Evolutionary conservation across 2,329 filamentous ascomycete genomes (phyloP).

Genomic region (Zymoseptoria crescenta): DNA sequence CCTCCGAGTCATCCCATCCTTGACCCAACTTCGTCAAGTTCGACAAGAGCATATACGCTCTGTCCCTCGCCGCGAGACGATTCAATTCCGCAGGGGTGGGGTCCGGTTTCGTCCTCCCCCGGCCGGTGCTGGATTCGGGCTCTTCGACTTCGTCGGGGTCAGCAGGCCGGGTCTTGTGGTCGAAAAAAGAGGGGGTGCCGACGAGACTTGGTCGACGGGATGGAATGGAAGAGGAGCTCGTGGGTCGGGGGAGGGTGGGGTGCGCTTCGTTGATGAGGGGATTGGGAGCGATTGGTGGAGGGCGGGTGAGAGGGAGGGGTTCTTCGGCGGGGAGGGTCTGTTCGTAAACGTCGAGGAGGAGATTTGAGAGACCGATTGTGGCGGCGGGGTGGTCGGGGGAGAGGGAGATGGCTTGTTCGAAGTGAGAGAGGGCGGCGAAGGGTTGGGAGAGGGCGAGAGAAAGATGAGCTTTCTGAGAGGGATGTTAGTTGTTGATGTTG

Average conservation of each 20-base stretch:
- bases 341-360: conserved; percentile 78
- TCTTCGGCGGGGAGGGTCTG: conserved; percentile 54
- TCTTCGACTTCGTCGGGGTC: not conserved
- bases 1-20: conserved; percentile 87
- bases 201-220: conserved; percentile 9
- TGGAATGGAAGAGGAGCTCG: conserved; percentile 10
- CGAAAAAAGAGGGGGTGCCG: not conserved
- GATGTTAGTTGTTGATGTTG: conserved; percentile 15
- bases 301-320: conserved; percentile 32
- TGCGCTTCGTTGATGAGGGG: conserved; percentile 15
- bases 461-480: conserved; percentile 56
- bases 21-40: conserved; percentile 75
- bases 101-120: conserved; percentile 8
- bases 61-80: conserved; percentile 79
- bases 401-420: conserved; percentile 74
- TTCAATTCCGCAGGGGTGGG: conserved; percentile 63
- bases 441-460: conserved; percentile 53
- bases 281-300: conserved; percentile 17
- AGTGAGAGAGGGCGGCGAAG: conserved; percentile 65
- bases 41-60: conserved; percentile 76
- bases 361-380: conserved; percentile 73
- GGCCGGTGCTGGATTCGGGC: not conserved
- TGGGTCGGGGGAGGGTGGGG: conserved; percentile 13
- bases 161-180: not conserved
- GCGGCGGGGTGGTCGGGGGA: conserved; percentile 71